Base-by-base conservation (phyloP, 2,329 filamentous ascomycete genomes). In the Penicillium thymicola region DNA sequence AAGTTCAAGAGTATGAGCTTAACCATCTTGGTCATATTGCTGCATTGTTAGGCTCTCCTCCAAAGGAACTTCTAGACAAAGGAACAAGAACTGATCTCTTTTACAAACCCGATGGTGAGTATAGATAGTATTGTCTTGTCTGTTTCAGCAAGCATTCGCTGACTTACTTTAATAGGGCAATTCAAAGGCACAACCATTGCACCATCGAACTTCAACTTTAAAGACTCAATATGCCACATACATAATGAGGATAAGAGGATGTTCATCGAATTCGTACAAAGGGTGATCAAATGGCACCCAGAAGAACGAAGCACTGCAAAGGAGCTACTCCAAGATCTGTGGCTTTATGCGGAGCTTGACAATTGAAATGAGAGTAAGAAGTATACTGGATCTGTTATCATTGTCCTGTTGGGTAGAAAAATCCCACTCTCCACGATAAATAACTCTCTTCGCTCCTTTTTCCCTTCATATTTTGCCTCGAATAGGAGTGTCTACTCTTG, bases 11-110 rank as follows among this genome's bases (percentile, higher is more conserved):
- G 28, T 71, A 73, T 55, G 60, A 65, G 14, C 55, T 58, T 44
- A 54, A 56, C 13, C 71, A 74, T 59, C 60, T 74, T 32, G 69
- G 66, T 27, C 50, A 69, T 28, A 72, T 73, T 54, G 68, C 70
- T 45, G 63, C 65, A 11, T 56, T 73, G 13, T 41, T 74, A 16
- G 59, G 59, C 14, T 54, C 56, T 21, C 67, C 71, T 4, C 68
- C 70, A 16, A 59, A 59, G 48, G 63, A 67, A 34, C 54, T 73
- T 11, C 27, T 74, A 23, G 58, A 59, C 11, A 57, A 61, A 13
- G 69, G 64, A 30, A 55, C 63, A 64, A 57, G 57, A 58, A 43
- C 38, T 50, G 18, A 54, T 50, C 40, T 23, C 14, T 55, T 55
- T 40, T 60, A 57, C 32, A 43, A 45, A 36, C 23, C 43, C 2